Evolutionary conservation across 2,329 filamentous ascomycete genomes (phyloP).

Genomic region (Ceratocystis destructans): DNA sequence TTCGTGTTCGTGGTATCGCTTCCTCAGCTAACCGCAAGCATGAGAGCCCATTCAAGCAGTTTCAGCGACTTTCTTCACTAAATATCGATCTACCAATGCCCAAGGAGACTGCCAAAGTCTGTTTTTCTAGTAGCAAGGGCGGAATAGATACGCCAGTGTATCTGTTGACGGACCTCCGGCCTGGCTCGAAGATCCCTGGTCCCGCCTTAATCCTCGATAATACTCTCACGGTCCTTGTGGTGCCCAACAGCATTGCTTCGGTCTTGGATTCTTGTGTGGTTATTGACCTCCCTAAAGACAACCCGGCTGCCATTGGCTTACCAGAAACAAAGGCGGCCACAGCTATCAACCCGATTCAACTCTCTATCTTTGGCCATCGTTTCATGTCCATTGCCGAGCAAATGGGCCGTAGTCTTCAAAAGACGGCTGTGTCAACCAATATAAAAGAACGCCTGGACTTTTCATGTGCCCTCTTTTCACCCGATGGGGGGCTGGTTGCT

Average conservation of each 20-base stretch:
- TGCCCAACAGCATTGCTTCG: constrained; percentile 60
- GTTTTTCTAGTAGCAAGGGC: constrained; percentile 55
- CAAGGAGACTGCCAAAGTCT: constrained; percentile 52
- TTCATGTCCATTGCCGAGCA: constrained; percentile 82
- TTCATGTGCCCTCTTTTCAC: constrained; percentile 68
- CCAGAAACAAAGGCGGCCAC: neutral
- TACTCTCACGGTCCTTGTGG: constrained; percentile 84
- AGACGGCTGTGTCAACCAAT: constrained; percentile 68
- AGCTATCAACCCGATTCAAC: constrained; percentile 52
- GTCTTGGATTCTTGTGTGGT: constrained; percentile 78
- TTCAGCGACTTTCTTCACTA: constrained; percentile 38
- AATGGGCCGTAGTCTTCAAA: constrained; percentile 67
- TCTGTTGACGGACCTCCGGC: constrained; percentile 58
- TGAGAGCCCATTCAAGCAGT: constrained; percentile 71
- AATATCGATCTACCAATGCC: constrained; percentile 40
- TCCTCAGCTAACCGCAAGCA: constrained; percentile 32
- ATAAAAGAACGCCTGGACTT: constrained; percentile 74
- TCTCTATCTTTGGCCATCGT: constrained; percentile 67
- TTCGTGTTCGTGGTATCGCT: constrained; percentile 75
- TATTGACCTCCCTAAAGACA: constrained; percentile 42
- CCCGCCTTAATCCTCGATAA: constrained; percentile 79
- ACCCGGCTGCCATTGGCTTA: neutral
- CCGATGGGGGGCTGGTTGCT: constrained; percentile 59
- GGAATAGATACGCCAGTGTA: constrained; percentile 64
- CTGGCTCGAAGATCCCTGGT: constrained; percentile 60